These are phyloP conservation scores for Angomonas ambiguus DNA, from an alignment of 208 protist species.

Conservation along the genomic window DNA sequence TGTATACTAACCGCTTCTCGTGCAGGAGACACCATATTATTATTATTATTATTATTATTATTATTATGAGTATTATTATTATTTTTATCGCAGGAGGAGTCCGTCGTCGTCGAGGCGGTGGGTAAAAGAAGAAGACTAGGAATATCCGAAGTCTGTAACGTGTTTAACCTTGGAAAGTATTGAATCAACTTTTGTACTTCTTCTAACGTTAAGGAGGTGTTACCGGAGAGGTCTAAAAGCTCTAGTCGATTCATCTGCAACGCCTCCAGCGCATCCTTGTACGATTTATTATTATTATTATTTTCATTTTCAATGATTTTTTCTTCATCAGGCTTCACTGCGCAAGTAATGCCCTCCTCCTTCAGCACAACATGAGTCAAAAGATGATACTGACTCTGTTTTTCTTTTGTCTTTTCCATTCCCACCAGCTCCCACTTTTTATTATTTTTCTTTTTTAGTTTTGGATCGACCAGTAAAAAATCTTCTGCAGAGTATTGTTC, in stretches of 20 bases:
- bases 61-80: no score
- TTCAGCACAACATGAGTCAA: conserved; percentile 69
- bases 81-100: conserved; percentile 7
- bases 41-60: no score
- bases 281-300: conserved; percentile 4
- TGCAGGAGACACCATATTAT: no score
- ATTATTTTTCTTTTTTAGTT: conserved; percentile 16
- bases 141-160: conserved; percentile 69
- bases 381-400: conserved; percentile 52
- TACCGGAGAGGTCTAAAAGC: conserved; percentile 76
- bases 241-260: conserved; percentile 41
- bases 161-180: conserved; percentile 50
- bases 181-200: conserved; percentile 45
- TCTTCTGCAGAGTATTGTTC: conserved; percentile 25
- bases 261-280: conserved; percentile 28
- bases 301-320: conserved; percentile 10
- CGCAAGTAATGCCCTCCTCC: conserved; percentile 45
- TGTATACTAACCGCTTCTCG: no score
- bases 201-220: conserved; percentile 39
- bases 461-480: conserved; percentile 44
- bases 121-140: conserved; percentile 26
- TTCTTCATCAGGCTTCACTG: no score
- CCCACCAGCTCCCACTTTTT: conserved; percentile 85
- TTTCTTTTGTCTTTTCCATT: conserved; percentile 56
- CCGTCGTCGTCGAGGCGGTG: not conserved